phyloP scores from a whole-genome alignment of 2,329 filamentous ascomycete species.

The Fusarium nygamai region DNA sequence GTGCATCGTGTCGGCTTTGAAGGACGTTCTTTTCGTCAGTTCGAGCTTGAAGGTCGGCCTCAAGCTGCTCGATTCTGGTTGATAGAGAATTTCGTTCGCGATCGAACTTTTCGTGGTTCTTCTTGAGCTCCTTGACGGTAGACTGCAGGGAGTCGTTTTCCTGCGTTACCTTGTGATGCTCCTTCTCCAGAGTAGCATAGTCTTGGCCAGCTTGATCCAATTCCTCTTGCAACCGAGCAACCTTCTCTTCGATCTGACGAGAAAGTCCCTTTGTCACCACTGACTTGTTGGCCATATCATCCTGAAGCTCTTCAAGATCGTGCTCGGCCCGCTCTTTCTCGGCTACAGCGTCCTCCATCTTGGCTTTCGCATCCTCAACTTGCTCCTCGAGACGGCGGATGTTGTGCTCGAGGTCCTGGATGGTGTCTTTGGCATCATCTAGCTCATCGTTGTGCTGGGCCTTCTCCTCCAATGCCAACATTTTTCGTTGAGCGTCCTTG shows the following conservation, averaged over 20 bases:
- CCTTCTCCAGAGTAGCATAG: constrained; percentile 62
- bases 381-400: constrained; percentile 65
- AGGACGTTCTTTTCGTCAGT: constrained; percentile 75
- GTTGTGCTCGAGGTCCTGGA: constrained; percentile 66
- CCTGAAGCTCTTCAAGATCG: constrained; percentile 73
- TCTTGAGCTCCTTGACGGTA: constrained; percentile 55
- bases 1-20: constrained; percentile 73
- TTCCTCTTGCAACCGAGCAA: constrained; percentile 72
- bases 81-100: constrained; percentile 51
- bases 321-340: constrained; percentile 67
- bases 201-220: constrained; percentile 63
- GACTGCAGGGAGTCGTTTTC: constrained; percentile 58
- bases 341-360: constrained; percentile 61
- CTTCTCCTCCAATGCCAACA: constrained; percentile 66
- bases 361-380: constrained; percentile 63
- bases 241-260: constrained; percentile 78
- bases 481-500: constrained; percentile 63
- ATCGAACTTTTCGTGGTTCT: constrained; percentile 45
- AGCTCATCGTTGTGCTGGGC: constrained; percentile 62
- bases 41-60: constrained; percentile 68
- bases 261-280: constrained; percentile 78
- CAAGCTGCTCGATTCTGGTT: constrained; percentile 63
- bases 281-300: constrained; percentile 83
- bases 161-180: constrained; percentile 57
- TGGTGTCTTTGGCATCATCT: constrained; percentile 66